Base-by-base conservation (phyloP, 2,329 filamentous ascomycete species). In the Oidium heveae region DNA sequence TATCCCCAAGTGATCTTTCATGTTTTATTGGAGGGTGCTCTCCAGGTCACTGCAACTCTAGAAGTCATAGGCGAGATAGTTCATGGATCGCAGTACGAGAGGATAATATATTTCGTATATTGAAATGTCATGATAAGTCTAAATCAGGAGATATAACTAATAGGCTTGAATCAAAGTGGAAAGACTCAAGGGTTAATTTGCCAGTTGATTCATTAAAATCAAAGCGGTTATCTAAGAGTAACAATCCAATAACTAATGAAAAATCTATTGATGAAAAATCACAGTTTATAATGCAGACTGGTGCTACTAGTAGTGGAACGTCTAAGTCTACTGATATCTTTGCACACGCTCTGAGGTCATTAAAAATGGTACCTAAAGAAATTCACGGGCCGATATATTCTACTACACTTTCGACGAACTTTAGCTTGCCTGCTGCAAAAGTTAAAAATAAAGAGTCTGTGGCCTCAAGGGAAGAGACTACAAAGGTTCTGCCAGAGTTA, bases 401-500 rank as follows among this genome's bases (percentile, higher is more conserved):
- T n/a, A 58, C 61, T 7, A 57, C 55, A 6, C 52, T 64, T 7
- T 56, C 59, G 15, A 64, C 62, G 8, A 64, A 62, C 34, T 64
- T 64, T 51, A 63, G 60, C 52, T 53, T 64, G 9, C 58, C 61
- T 47, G 61, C 59, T 13, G 61, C 59, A 24, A 61, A 59, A 41
- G n/a, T 55, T 4, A 55, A 54, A 34, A 50, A 39, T 39, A 52
- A 52, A 5, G 10, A 41, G 16, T 46, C 43, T 9, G 53, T 46
- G 33, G 20, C 47, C 18, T 50, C 47, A 24, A 43, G 16, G 7
- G 20, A 47, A 10, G 55, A 53, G n/a, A 15, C 6, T 20, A 8
- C 56, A 56, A 22, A 49, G 55, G 6, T 50, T 34, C 16, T 1
- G 34, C 22, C 52, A 39, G 18, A 41, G 13, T 15, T 13, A 15